Evolutionary conservation across 805 yeast species (phyloP).

Genomic region (Wickerhamomyces sydowiorum): DNA sequence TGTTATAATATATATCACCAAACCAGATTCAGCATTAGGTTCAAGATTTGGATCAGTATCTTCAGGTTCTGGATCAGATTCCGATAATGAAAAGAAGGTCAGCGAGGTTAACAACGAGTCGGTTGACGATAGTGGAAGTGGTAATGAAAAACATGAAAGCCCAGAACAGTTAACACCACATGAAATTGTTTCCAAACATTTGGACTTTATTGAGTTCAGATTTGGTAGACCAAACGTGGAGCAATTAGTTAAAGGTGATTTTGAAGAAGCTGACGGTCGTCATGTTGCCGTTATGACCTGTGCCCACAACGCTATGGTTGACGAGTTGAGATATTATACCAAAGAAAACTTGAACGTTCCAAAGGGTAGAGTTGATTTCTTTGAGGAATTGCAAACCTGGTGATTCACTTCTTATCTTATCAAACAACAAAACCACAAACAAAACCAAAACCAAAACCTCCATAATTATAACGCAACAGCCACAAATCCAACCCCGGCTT

Average conservation of each 20-base stretch:
- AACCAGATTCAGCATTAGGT: background rate
- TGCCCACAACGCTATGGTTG: slow-evolving; percentile 48
- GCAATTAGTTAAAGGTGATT: slow-evolving; percentile 27
- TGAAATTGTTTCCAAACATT: background rate
- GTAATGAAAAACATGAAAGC: background rate
- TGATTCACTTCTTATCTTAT: too few relatives aligned
- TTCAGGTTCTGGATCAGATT: background rate
- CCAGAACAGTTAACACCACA: background rate
- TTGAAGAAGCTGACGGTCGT: slow-evolving; percentile 26
- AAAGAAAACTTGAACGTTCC: slow-evolving; percentile 20
- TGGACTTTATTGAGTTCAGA: slow-evolving; percentile 25
- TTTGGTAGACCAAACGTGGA: slow-evolving; percentile 37
- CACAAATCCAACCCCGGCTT: too few relatives aligned
- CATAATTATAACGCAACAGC: too few relatives aligned
- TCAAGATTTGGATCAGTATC: background rate
- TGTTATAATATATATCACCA: slow-evolving; percentile 1
- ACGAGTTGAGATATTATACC: slow-evolving; percentile 36
- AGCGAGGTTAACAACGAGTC: too few relatives aligned
- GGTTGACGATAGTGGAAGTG: background rate
- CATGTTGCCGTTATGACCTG: slow-evolving; percentile 42
- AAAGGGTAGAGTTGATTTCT: slow-evolving; percentile 37
- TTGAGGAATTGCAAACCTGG: slow-evolving; percentile 54
- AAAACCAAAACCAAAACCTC: too few relatives aligned
- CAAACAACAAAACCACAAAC: too few relatives aligned
- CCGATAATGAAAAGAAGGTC: too few relatives aligned